A percentile compares a stretch with the other conserved stretches of the same genome.
phyloP scores from a whole-genome alignment of 805 yeast species.

The Zygotorulaspora florentina region DNA sequence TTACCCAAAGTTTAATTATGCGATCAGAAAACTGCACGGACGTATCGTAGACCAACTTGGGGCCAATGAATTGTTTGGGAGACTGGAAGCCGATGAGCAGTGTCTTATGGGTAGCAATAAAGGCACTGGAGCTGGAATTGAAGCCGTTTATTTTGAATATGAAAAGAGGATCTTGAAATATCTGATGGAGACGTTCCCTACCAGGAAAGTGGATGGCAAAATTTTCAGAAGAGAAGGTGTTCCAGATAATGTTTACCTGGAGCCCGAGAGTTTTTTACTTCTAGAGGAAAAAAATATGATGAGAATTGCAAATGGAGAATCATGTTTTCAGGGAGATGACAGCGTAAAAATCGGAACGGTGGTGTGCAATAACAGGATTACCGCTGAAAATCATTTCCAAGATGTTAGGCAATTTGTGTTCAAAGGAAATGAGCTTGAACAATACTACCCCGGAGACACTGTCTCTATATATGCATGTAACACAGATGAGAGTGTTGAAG shows the following conservation, averaged over 20 bases:
- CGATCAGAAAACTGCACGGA: conserved; percentile 76
- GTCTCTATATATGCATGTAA: conserved; percentile 73
- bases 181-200: conserved; percentile 36
- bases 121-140: conserved; percentile 44
- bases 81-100: conserved; percentile 90
- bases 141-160: conserved; percentile 76
- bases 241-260: conserved; percentile 23
- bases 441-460: conserved; percentile 76
- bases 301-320: not conserved
- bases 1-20: conserved; percentile 83
- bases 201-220: conserved; percentile 26
- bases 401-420: conserved; percentile 71
- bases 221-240: conserved; percentile 20
- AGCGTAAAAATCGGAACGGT: conserved; percentile 43
- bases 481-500: conserved; percentile 56
- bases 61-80: conserved; percentile 59
- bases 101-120: conserved; percentile 57
- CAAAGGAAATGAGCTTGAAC: conserved; percentile 29
- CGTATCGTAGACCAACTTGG: conserved; percentile 74
- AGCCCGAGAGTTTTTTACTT: conserved; percentile 28
- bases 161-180: conserved; percentile 44
- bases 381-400: conserved; percentile 74
- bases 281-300: not conserved
- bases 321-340: conserved; percentile 19
- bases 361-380: conserved; percentile 52